These are phyloP conservation scores for Tardiomyces depauwii DNA, from an alignment of 1,139 yeast genomes.

Conservation along the genomic window DNA sequence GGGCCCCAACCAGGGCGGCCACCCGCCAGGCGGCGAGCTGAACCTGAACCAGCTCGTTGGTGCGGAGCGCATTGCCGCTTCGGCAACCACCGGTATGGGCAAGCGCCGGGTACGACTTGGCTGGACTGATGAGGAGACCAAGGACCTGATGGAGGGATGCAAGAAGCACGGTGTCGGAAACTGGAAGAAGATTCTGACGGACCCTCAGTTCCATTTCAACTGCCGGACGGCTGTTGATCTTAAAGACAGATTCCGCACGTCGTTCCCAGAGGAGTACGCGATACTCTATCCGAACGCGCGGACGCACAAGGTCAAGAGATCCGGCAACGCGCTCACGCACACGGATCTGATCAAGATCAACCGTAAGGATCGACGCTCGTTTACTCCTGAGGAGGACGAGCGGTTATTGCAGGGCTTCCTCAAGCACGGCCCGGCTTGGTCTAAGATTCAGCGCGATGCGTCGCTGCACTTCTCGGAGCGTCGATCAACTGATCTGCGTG, in stretches of 20 bases:
- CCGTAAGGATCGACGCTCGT: slow-evolving; percentile 33
- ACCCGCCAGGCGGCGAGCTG: too few species aligned
- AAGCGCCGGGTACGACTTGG: slow-evolving; percentile 27
- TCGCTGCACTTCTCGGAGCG: slow-evolving; percentile 26
- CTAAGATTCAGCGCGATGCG: slow-evolving; percentile 47
- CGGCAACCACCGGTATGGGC: slow-evolving; percentile 9
- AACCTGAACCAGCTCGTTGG: neutral
- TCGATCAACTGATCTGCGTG: slow-evolving; percentile 34
- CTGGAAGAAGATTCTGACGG: slow-evolving; percentile 35
- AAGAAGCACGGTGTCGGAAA: slow-evolving; percentile 34
- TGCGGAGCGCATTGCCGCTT: neutral
- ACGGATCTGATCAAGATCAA: slow-evolving; percentile 27
- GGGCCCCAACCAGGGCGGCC: too few species aligned
- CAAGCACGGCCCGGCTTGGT: slow-evolving; percentile 80
- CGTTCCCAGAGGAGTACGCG: slow-evolving; percentile 34
- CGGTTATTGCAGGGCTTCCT: slow-evolving; percentile 55
- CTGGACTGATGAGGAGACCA: slow-evolving; percentile 34
- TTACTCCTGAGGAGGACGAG: slow-evolving; percentile 68
- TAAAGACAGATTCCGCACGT: slow-evolving; percentile 32
- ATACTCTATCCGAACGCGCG: slow-evolving; percentile 34
- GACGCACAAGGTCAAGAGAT: slow-evolving; percentile 28
- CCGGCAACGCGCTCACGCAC: slow-evolving; percentile 7
- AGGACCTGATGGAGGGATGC: slow-evolving; percentile 32
- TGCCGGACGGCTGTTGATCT: slow-evolving; percentile 34
- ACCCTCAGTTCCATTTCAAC: slow-evolving; percentile 29